These are phyloP conservation scores for Trichoderma breve DNA, from an alignment of 2,329 filamentous ascomycete species.

Conservation along the genomic window DNA sequence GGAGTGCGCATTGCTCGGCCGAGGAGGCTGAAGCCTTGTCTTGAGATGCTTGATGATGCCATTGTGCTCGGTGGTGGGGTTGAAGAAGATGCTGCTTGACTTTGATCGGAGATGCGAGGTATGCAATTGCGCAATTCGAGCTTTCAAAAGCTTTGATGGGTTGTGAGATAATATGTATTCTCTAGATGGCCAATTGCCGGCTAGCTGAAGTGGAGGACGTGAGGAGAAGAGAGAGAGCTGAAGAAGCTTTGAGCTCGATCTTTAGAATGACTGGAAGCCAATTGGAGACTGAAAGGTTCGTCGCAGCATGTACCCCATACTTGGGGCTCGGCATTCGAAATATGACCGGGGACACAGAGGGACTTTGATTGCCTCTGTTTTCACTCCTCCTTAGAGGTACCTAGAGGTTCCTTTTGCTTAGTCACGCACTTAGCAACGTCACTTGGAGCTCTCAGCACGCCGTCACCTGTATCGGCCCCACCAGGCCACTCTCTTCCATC, in stretches of 20 bases:
- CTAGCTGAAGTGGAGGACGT: background rate
- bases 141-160: background rate
- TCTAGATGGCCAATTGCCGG: background rate
- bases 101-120: background rate
- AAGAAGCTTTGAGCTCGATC: slow-evolving; percentile 12
- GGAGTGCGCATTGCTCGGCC: slow-evolving; percentile 34
- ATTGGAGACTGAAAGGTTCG: slow-evolving; percentile 4
- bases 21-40: slow-evolving; percentile 34
- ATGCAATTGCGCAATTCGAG: background rate
- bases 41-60: slow-evolving; percentile 30
- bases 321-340: background rate
- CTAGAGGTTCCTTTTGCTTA: background rate
- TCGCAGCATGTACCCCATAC: slow-evolving; percentile 17
- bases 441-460: background rate
- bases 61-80: background rate
- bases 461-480: background rate
- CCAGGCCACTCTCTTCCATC: slow-evolving; percentile 3
- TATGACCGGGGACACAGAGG: background rate
- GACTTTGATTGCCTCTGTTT: background rate
- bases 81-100: background rate
- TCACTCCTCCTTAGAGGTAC: background rate
- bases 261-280: background rate
- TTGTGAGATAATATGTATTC: background rate
- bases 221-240: background rate
- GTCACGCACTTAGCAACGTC: background rate